Evolutionary conservation across 2,329 filamentous ascomycete species (phyloP).

Genomic region (Neospermospora avenae): DNA sequence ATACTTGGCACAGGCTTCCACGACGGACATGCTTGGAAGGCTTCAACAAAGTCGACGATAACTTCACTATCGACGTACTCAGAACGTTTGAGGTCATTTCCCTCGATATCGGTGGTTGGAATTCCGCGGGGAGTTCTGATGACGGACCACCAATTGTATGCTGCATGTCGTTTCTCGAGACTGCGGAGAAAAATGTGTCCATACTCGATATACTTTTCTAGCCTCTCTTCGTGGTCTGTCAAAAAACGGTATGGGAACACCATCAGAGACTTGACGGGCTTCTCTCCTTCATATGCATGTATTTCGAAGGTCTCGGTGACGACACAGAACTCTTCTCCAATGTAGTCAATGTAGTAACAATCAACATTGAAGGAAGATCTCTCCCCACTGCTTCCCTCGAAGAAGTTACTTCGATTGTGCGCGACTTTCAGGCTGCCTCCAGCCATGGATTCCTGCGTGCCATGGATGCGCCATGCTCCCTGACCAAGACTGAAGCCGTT

Average conservation of each 20-base stretch:
- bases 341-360: slow-evolving; percentile 12
- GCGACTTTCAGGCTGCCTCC: too few species aligned
- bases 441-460: neutral
- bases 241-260: slow-evolving; percentile 20
- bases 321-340: slow-evolving; percentile 5
- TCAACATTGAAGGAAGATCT: neutral
- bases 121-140: neutral
- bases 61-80: slow-evolving; percentile 29
- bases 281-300: slow-evolving; percentile 7
- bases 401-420: neutral
- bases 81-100: neutral
- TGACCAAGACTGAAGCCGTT: neutral
- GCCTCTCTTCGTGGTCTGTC: neutral
- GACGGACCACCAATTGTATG: slow-evolving; percentile 16
- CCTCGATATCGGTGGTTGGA: neutral
- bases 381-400: neutral
- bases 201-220: neutral
- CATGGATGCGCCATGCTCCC: neutral
- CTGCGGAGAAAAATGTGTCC: slow-evolving; percentile 8
- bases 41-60: slow-evolving; percentile 30
- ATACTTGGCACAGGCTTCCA: slow-evolving; percentile 3
- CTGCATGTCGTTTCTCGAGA: slow-evolving; percentile 5
- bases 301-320: slow-evolving; percentile 9
- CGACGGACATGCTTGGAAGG: slow-evolving; percentile 8
- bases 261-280: slow-evolving; percentile 11